A percentile compares a stretch with the other conserved stretches of the same genome.
These are phyloP conservation scores for Moringa oleifera DNA, from an alignment of 345 rosid species.

Conservation along the genomic window DNA sequence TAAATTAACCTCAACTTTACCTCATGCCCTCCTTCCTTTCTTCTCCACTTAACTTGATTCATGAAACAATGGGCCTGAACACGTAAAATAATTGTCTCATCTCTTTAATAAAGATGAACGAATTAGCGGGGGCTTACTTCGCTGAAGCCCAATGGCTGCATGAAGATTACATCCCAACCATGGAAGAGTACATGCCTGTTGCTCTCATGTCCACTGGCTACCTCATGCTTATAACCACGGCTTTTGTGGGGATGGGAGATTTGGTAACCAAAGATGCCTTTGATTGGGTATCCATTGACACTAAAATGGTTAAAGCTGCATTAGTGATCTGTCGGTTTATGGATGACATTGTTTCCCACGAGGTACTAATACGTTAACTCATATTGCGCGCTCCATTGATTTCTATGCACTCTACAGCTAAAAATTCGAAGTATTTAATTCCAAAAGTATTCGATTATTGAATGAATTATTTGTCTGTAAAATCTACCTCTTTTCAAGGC, in stretches of 20 bases:
- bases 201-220: neutral
- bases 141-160: neutral
- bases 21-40: too few relatives aligned
- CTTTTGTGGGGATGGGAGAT: conserved; percentile 2
- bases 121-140: neutral
- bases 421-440: too few relatives aligned
- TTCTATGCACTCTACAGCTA: too few relatives aligned
- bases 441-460: too few relatives aligned
- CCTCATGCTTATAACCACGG: too few relatives aligned
- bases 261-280: conserved; percentile 11
- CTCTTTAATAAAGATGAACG: conserved; percentile 6
- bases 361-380: neutral
- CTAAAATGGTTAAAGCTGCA: conserved; percentile 20
- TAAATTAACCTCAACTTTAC: too few relatives aligned
- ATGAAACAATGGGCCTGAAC: too few relatives aligned
- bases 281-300: conserved; percentile 11
- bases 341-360: conserved; percentile 18
- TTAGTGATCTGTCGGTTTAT: conserved; percentile 18
- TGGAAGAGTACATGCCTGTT: conserved; percentile 1
- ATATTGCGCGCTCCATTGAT: too few relatives aligned
- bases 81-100: too few relatives aligned
- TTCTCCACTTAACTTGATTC: too few relatives aligned
- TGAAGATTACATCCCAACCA: neutral
- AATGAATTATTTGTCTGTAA: too few relatives aligned
- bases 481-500: too few relatives aligned